These are phyloP conservation scores for Inonotus hispidus DNA, from an alignment of 1,284 basidiomycete species.

Conservation along the genomic window DNA sequence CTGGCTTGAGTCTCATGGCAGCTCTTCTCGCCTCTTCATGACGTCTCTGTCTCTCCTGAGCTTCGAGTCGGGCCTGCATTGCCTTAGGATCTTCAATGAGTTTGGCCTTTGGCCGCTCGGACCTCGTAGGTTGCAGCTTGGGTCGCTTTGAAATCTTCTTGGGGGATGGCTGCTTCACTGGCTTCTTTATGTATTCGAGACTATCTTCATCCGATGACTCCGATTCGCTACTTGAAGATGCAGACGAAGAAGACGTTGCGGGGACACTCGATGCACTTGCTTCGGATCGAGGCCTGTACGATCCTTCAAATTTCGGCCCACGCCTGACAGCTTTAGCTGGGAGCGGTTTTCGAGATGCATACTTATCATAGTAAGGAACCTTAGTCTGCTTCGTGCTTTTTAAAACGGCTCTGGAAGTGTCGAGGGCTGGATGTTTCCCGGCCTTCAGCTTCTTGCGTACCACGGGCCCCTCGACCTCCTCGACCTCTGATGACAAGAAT, in stretches of 20 bases:
- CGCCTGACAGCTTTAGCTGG: background rate
- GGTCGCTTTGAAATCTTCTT: background rate
- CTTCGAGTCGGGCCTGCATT: slow-evolving; percentile 34
- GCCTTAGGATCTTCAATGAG: slow-evolving; percentile 51
- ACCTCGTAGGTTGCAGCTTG: background rate
- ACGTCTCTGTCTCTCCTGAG: slow-evolving; percentile 45
- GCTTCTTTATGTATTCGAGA: slow-evolving; percentile 18
- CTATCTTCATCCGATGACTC: slow-evolving; percentile 49
- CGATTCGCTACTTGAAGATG: slow-evolving; percentile 40
- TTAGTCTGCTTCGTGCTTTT: slow-evolving; percentile 14
- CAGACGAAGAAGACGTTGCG: slow-evolving; percentile 19
- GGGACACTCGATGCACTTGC: background rate
- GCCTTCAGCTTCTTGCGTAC: background rate
- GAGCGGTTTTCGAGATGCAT: background rate
- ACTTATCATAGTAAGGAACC: slow-evolving; percentile 1
- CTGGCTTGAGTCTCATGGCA: slow-evolving; percentile 74
- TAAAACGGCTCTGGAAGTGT: background rate
- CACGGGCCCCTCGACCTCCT: background rate
- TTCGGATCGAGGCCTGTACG: background rate
- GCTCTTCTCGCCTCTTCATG: slow-evolving; percentile 60
- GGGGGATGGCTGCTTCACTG: slow-evolving; percentile 23
- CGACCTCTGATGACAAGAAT: background rate
- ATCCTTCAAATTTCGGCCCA: slow-evolving; percentile 13
- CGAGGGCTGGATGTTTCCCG: background rate
- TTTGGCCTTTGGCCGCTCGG: slow-evolving; percentile 61